A percentile compares a stretch with the other conserved stretches of the same genome.
These are phyloP conservation scores for Eleusine indica DNA, from an alignment of 176 grass and related monocot species.

Conservation along the genomic window DNA sequence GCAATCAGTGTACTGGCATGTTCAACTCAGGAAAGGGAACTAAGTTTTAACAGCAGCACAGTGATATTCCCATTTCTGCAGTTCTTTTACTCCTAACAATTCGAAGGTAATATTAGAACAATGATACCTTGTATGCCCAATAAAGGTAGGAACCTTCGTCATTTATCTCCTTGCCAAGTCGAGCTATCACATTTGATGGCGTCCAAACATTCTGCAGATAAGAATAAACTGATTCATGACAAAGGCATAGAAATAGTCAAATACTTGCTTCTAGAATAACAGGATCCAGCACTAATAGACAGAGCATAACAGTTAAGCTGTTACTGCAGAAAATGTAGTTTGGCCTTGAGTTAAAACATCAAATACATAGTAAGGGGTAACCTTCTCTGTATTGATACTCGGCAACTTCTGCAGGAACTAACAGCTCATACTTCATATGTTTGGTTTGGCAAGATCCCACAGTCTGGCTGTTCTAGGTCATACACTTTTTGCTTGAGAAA, in stretches of 20 bases:
- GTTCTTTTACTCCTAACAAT: slow-evolving; percentile 6
- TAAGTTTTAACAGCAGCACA: too few relatives aligned
- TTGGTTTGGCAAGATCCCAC: slow-evolving; percentile 5
- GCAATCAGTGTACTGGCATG: too few relatives aligned
- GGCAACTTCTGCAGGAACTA: slow-evolving; percentile 9
- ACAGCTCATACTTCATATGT: not conserved
- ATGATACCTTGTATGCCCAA: slow-evolving; percentile 89
- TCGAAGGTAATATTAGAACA: not conserved
- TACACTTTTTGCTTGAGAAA: not conserved
- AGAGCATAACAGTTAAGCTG: not conserved
- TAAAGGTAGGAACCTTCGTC: slow-evolving; percentile 86
- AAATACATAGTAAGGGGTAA: slow-evolving; percentile 19
- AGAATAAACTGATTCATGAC: not conserved
- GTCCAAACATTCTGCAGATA: slow-evolving; percentile 81
- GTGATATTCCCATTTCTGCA: not conserved
- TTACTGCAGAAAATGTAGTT: not conserved
- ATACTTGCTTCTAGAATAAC: slow-evolving; percentile 13
- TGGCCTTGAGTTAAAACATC: slow-evolving; percentile 19
- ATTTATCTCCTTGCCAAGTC: slow-evolving; percentile 96
- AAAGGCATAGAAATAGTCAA: not conserved
- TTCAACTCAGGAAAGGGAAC: too few relatives aligned
- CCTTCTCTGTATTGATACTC: not conserved
- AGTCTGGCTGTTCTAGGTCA: slow-evolving; percentile 7
- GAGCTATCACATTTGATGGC: slow-evolving; percentile 88
- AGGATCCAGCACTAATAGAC: slow-evolving; percentile 12